These are phyloP conservation scores for Colletotrichum sp. DNA, from an alignment of 2,329 filamentous ascomycete species.

Conservation along the genomic window DNA sequence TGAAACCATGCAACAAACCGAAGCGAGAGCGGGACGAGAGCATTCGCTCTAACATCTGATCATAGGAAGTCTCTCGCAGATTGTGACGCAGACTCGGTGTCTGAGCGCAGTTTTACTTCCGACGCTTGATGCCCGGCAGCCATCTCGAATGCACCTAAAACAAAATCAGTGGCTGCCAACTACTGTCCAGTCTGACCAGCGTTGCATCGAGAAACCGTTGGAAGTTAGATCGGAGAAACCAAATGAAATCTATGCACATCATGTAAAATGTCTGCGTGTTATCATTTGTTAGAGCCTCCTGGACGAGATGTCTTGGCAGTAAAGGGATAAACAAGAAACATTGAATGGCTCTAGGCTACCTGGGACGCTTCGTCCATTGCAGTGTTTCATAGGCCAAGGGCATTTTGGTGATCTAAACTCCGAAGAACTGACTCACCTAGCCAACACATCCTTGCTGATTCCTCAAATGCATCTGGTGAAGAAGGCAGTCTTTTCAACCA, in stretches of 20 bases:
- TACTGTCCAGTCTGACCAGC: not conserved
- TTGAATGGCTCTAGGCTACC: not conserved
- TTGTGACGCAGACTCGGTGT: not conserved
- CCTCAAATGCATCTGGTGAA: not conserved
- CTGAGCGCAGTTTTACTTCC: not conserved
- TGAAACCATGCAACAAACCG: not conserved
- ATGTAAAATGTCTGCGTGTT: not conserved
- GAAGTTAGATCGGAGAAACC: not conserved
- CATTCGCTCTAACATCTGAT: not conserved
- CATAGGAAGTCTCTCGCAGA: not conserved
- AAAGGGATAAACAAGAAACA: not conserved
- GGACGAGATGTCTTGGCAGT: not conserved
- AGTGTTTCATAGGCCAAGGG: not conserved
- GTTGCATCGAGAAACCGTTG: not conserved
- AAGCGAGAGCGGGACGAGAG: not conserved
- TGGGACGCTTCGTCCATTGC: not conserved
- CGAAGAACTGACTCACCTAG: not conserved
- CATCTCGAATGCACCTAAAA: not conserved
- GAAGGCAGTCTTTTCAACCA: not conserved
- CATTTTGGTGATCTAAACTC: not conserved
- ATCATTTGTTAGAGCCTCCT: not conserved
- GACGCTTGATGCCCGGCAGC: not conserved
- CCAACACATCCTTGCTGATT: not conserved
- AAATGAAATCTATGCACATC: not conserved
- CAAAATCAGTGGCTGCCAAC: not conserved